Evolutionary conservation across 2,329 filamentous ascomycete species (phyloP).

Genomic region (Aspergillus caelatus): DNA sequence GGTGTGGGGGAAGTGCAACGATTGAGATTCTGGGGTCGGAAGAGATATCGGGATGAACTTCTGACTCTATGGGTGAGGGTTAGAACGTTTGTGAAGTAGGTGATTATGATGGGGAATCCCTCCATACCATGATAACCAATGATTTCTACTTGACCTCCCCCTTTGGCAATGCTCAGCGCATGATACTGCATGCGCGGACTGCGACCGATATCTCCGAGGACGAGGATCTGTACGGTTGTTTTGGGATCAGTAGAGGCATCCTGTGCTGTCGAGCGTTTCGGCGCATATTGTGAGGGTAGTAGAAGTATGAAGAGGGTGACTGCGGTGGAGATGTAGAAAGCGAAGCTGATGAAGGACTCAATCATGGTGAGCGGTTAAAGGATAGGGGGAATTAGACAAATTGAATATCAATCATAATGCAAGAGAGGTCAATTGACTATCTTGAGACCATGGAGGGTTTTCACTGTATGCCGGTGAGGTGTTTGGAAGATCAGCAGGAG

Average conservation of each 20-base stretch:
- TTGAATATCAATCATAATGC: not conserved
- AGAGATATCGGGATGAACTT: conserved; percentile 75
- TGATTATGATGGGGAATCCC: not conserved
- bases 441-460: not conserved
- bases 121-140: conserved; percentile 79
- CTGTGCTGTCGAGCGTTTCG: conserved; percentile 34
- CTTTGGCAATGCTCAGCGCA: conserved; percentile 84
- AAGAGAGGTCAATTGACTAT: not conserved
- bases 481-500: not conserved
- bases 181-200: conserved; percentile 99
- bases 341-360: conserved; percentile 38
- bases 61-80: conserved; percentile 62
- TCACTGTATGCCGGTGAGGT: not conserved
- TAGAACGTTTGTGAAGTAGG: conserved; percentile 8
- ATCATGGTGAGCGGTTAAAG: conserved; percentile 32
- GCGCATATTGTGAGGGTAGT: conserved; percentile 56
- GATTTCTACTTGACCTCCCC: conserved; percentile 77
- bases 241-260: conserved; percentile 31
- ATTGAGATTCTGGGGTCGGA: conserved; percentile 70
- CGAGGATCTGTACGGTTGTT: conserved; percentile 75
- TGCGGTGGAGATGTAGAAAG: conserved; percentile 50
- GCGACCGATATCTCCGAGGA: conserved; percentile 91
- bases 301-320: conserved; percentile 56
- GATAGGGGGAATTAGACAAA: not conserved
- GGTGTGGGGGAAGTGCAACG: conserved; percentile 69